Conservation (phyloP, 169 alveolate species). For the Amoebophrya sp. region DNA sequence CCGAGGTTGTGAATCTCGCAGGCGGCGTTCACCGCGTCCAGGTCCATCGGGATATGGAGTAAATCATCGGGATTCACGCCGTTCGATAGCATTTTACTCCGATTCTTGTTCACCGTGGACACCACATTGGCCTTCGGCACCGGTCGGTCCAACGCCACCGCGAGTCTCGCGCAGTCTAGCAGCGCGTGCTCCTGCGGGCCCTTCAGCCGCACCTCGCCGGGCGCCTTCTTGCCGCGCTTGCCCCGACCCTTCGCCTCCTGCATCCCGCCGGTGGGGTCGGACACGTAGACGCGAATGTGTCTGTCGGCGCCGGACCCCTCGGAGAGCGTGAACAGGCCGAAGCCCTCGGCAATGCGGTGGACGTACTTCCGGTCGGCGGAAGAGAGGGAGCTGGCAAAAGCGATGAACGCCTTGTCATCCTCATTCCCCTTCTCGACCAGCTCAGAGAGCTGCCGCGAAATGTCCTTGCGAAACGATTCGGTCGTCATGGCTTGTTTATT, state of each 20-base stretch:
- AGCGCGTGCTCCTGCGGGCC: neutral
- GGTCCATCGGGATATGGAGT: neutral
- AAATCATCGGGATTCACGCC: neutral
- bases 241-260: constrained; percentile 7
- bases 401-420: neutral
- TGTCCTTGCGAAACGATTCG: neutral
- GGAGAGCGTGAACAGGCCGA: neutral
- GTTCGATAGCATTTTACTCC: neutral
- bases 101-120: neutral
- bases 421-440: neutral
- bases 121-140: constrained; percentile 5
- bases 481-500: neutral
- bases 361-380: neutral
- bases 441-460: neutral
- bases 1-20: constrained; percentile 24
- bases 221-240: neutral
- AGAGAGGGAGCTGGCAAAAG: neutral
- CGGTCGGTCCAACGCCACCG: neutral
- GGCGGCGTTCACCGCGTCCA: neutral
- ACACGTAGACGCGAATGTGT: neutral
- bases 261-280: constrained; percentile 23
- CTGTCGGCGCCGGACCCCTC: neutral
- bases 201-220: neutral
- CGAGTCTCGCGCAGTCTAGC: neutral
- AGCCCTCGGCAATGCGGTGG: neutral